These are phyloP conservation scores for Alternaria burnsii DNA, from an alignment of 2,329 filamentous ascomycete genomes.

Conservation along the genomic window DNA sequence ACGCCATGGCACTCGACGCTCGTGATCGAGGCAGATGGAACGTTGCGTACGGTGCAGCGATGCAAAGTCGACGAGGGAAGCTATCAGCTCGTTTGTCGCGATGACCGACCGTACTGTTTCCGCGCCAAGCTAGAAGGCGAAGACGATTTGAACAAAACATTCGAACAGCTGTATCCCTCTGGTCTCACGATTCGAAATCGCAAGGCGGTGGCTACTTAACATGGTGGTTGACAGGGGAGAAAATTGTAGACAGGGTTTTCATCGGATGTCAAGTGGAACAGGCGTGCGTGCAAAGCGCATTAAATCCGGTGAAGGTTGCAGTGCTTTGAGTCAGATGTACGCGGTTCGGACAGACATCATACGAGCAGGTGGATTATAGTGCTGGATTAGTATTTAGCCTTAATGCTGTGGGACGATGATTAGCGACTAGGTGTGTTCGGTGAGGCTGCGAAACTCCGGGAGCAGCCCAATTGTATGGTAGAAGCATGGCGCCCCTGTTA, in stretches of 20 bases:
- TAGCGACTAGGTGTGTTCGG: not conserved
- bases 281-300: not conserved
- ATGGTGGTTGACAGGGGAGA: constrained; percentile 14
- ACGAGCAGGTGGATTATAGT: not conserved
- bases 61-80: constrained; percentile 25
- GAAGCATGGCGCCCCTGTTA: constrained; percentile 4
- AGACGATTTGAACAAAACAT: constrained; percentile 17
- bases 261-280: not conserved
- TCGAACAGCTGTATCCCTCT: constrained; percentile 37
- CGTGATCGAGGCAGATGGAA: constrained; percentile 30
- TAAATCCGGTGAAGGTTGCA: not conserved
- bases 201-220: constrained; percentile 49
- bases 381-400: not conserved
- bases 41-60: constrained; percentile 30
- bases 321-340: not conserved
- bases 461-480: not conserved
- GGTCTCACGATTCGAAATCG: constrained; percentile 51
- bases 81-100: constrained; percentile 33
- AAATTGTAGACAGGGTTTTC: not conserved
- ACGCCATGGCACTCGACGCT: constrained; percentile 40
- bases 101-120: constrained; percentile 36
- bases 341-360: not conserved
- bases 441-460: not conserved
- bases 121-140: constrained; percentile 24
- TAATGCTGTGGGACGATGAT: not conserved